Conservation (phyloP, 1,284 basidiomycete species). For the Coniophora puteana region DNA sequence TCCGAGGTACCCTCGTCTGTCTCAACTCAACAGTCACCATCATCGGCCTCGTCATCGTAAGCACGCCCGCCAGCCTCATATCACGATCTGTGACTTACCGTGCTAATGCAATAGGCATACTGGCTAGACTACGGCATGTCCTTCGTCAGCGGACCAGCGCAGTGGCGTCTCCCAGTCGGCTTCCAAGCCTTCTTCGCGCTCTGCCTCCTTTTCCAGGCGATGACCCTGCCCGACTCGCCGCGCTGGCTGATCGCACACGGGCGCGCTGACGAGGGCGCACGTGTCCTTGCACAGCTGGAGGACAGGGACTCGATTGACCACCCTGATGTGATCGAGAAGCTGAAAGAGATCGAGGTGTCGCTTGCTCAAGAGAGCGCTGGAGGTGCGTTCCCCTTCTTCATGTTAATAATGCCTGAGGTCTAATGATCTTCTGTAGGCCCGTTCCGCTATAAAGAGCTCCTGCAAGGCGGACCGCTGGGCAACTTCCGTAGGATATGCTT, state of each 20-base stretch:
- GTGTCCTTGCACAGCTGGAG: constrained; percentile 37
- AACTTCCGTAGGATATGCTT: constrained; percentile 39
- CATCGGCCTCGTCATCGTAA: constrained; percentile 41
- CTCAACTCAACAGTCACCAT: constrained; percentile 45
- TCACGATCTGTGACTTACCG: not conserved
- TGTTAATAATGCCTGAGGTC: not conserved
- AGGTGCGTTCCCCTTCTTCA: constrained; percentile 18
- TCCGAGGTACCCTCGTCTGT: constrained; percentile 44
- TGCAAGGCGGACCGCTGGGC: constrained; percentile 37
- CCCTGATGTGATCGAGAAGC: constrained; percentile 32
- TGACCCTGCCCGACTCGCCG: constrained; percentile 38
- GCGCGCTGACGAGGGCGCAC: constrained; percentile 31
- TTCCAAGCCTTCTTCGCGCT: constrained; percentile 42
- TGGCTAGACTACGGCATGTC: constrained; percentile 46
- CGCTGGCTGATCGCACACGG: constrained; percentile 43
- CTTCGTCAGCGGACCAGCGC: constrained; percentile 31
- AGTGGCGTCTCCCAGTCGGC: constrained; percentile 44
- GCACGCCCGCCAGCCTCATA: constrained; percentile 9
- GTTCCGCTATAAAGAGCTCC: constrained; percentile 34
- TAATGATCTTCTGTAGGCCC: constrained; percentile 26
- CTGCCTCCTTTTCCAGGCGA: constrained; percentile 33
- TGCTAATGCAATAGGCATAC: constrained; percentile 26
- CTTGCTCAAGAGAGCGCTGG: constrained; percentile 37
- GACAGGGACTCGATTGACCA: constrained; percentile 29
- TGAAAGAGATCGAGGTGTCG: constrained; percentile 35